phyloP scores from a whole-genome alignment of 2,329 filamentous ascomycete genomes.

The Fusarium musae region DNA sequence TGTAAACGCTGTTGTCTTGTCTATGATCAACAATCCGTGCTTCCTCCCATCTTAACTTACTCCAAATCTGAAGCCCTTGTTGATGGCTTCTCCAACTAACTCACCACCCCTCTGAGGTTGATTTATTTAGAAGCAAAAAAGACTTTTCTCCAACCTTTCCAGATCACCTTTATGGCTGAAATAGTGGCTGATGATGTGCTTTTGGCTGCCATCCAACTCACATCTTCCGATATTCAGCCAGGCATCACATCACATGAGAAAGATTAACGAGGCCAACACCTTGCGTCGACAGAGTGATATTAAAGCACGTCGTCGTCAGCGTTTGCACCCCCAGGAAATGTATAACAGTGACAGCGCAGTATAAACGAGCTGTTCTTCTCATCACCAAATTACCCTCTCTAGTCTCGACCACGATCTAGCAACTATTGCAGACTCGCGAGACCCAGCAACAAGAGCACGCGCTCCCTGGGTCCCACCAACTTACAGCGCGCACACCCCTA shows the following conservation, averaged over 20 bases:
- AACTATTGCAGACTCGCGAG: constrained; percentile 32
- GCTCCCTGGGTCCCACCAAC: constrained; percentile 18
- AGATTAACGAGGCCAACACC: neutral
- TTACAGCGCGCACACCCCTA: constrained; percentile 24
- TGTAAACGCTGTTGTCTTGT: neutral
- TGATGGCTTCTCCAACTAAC: constrained; percentile 25
- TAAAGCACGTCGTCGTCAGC: neutral
- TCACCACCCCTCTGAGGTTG: neutral
- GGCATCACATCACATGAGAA: neutral
- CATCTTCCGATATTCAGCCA: constrained; percentile 1
- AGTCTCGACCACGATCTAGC: constrained; percentile 35
- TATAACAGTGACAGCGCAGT: neutral
- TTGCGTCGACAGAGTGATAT: neutral
- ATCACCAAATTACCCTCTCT: constrained; percentile 28
- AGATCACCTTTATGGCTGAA: constrained; percentile 6
- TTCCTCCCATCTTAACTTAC: constrained; percentile 16
- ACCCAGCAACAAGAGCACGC: constrained; percentile 32
- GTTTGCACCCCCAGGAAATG: neutral
- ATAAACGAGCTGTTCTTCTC: neutral
- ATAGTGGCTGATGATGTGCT: constrained; percentile 27
- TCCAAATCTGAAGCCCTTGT: constrained; percentile 20
- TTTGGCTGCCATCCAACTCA: constrained; percentile 10
- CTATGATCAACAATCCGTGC: constrained; percentile 19
- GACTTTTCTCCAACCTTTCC: constrained; percentile 19
- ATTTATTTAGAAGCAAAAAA: constrained; percentile 10